These are phyloP conservation scores for Funneliformis caledonium DNA, from an alignment of 371 early-diverging fungal species.

Conservation along the genomic window DNA sequence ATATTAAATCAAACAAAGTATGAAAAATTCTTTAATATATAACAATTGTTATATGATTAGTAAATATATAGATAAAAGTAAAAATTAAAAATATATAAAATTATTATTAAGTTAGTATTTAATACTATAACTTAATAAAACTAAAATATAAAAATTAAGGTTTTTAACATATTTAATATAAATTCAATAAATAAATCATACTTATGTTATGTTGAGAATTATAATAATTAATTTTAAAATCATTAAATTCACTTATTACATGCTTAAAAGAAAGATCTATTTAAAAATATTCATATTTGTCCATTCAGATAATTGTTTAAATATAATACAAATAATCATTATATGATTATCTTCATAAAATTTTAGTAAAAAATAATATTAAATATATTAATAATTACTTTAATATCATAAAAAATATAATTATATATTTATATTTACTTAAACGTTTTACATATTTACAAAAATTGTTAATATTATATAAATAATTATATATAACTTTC, in stretches of 20 bases:
- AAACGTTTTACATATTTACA: not conserved
- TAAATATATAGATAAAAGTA: not conserved
- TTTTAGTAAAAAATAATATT: not conserved
- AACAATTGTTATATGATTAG: too few relatives aligned
- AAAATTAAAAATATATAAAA: not conserved
- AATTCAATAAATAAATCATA: too few relatives aligned
- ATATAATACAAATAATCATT: not conserved
- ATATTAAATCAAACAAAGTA: not conserved
- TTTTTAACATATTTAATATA: too few relatives aligned
- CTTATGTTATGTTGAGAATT: not conserved
- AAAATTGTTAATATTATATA: not conserved
- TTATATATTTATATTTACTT: not conserved
- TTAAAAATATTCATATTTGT: conserved; percentile 6
- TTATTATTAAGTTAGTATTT: too few relatives aligned
- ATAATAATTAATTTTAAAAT: not conserved
- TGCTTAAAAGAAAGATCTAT: conserved; percentile 8
- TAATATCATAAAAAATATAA: not conserved
- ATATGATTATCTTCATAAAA: not conserved
- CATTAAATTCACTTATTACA: not conserved
- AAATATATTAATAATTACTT: too few relatives aligned
- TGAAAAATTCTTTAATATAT: not conserved
- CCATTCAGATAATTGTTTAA: not conserved
- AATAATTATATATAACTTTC: not conserved
- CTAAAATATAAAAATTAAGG: too few relatives aligned
- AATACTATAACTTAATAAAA: too few relatives aligned